Conservation (phyloP, 2,329 filamentous ascomycete genomes). For the Phyllosticta paracitricarpa region DNA sequence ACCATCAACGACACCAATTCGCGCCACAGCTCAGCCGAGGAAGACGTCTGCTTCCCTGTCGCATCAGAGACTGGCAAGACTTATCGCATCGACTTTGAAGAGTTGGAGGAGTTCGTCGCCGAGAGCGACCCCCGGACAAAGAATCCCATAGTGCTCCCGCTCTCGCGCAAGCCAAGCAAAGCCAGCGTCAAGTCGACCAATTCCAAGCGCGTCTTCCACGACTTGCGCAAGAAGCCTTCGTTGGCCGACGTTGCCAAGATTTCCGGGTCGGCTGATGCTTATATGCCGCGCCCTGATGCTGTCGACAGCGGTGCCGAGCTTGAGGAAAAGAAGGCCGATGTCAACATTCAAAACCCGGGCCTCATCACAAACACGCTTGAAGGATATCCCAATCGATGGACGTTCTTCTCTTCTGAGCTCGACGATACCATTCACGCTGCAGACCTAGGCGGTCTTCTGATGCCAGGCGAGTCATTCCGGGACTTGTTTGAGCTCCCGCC, state of each 20-base stretch:
- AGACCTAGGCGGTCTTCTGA: constrained; percentile 76
- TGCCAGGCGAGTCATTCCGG: constrained; percentile 81
- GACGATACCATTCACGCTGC: constrained; percentile 88
- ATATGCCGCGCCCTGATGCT: constrained; percentile 16
- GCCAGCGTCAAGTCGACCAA: constrained; percentile 26
- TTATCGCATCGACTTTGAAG: constrained; percentile 82
- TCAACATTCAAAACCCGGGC: constrained; percentile 20
- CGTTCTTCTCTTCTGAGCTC: constrained; percentile 92
- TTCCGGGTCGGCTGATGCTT: constrained; percentile 21
- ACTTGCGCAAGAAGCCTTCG: constrained; percentile 37
- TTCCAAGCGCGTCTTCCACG: constrained; percentile 50
- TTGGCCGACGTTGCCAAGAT: constrained; percentile 20
- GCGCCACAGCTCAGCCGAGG: constrained; percentile 63
- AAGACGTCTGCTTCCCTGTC: constrained; percentile 83
- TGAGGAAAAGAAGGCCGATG: constrained; percentile 36
- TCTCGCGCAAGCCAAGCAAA: constrained; percentile 25
- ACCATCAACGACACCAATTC: constrained; percentile 51
- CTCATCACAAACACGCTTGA: constrained; percentile 38
- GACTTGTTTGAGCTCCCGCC: constrained; percentile 69
- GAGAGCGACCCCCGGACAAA: constrained; percentile 37
- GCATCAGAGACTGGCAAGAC: constrained; percentile 63
- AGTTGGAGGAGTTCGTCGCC: constrained; percentile 81
- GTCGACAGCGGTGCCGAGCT: constrained; percentile 19
- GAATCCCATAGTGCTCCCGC: constrained; percentile 35
- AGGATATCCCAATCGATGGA: constrained; percentile 62